phyloP scores from a whole-genome alignment of 2,329 filamentous ascomycete genomes.

The Aureobasidium melanogenum region DNA sequence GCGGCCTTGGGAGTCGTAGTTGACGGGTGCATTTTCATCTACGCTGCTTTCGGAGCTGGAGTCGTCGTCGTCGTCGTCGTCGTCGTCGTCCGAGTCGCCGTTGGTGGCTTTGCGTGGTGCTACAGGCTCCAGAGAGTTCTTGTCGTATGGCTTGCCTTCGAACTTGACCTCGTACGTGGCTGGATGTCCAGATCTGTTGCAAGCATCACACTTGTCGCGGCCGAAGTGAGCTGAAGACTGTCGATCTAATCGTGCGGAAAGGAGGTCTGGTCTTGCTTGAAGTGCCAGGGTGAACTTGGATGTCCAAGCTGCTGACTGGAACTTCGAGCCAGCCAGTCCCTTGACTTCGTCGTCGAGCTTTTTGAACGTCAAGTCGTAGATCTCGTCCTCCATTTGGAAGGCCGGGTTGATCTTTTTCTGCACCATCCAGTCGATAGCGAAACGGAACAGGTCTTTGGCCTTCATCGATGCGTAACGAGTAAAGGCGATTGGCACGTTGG shows the following conservation, averaged over 20 bases:
- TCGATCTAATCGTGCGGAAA: conserved; percentile 37
- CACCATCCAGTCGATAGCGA: conserved; percentile 71
- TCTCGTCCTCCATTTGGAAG: conserved; percentile 52
- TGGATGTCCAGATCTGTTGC: conserved; percentile 59
- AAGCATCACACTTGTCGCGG: conserved; percentile 55
- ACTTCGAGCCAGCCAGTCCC: conserved; percentile 61
- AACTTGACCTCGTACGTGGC: conserved; percentile 58
- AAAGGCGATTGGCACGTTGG: conserved; percentile 57
- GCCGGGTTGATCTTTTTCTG: conserved; percentile 68
- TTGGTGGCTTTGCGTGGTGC: conserved; percentile 14
- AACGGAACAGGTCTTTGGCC: conserved; percentile 62
- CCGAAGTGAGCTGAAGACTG: conserved; percentile 26
- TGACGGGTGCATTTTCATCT: conserved; percentile 24
- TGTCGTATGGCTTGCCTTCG: conserved; percentile 56
- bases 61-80: conserved; percentile 33
- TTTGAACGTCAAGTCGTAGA: conserved; percentile 60
- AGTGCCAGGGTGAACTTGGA: conserved; percentile 57
- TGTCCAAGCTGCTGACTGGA: conserved; percentile 63
- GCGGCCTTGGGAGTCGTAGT: conserved; percentile 42
- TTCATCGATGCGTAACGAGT: conserved; percentile 58
- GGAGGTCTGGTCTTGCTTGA: conserved; percentile 55
- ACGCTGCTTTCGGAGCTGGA: conserved; percentile 30
- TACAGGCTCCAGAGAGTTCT: conserved; percentile 57
- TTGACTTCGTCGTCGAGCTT: conserved; percentile 64
- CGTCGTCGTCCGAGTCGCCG: conserved; percentile 32